Evolutionary conservation across 176 grass and related monocot genomes (phyloP).

Genomic region (Eremochloa ophiuroides): DNA sequence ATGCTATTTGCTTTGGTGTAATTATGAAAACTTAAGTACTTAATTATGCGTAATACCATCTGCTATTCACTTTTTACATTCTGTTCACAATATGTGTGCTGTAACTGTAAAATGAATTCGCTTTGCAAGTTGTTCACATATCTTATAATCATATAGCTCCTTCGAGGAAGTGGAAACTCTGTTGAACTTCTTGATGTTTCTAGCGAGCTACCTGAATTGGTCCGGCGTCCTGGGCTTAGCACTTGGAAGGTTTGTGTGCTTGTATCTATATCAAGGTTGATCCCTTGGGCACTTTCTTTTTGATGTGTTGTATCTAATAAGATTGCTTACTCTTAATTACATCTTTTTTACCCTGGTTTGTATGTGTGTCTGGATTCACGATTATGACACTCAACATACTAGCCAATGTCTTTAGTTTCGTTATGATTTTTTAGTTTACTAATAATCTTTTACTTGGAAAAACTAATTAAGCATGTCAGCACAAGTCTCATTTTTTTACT

Average conservation of each 20-base stretch:
- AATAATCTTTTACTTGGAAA: background rate
- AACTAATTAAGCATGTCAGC: background rate
- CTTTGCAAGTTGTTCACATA: conserved; percentile 23
- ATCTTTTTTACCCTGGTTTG: background rate
- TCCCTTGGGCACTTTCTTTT: conserved; percentile 1
- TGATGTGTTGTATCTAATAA: background rate
- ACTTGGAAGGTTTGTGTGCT: conserved; percentile 82
- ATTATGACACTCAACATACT: background rate
- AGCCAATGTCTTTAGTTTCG: background rate
- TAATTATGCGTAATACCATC: background rate
- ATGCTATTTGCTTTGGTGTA: background rate
- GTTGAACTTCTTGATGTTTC: conserved; percentile 92
- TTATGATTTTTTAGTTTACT: background rate
- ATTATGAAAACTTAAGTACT: background rate
- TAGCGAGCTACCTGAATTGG: conserved; percentile 61
- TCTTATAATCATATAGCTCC: conserved; percentile 55
- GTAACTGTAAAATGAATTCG: background rate
- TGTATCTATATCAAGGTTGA: conserved; percentile 3
- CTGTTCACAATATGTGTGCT: background rate
- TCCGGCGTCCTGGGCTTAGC: conserved; percentile 61
- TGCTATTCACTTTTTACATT: conserved; percentile 1
- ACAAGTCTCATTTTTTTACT: background rate
- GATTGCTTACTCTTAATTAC: background rate
- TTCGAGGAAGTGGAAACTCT: conserved; percentile 70
- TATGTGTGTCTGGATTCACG: background rate